phyloP scores from a whole-genome alignment of 2,329 filamentous ascomycete species.

The Dryadomyces quercus-mongolicae region DNA sequence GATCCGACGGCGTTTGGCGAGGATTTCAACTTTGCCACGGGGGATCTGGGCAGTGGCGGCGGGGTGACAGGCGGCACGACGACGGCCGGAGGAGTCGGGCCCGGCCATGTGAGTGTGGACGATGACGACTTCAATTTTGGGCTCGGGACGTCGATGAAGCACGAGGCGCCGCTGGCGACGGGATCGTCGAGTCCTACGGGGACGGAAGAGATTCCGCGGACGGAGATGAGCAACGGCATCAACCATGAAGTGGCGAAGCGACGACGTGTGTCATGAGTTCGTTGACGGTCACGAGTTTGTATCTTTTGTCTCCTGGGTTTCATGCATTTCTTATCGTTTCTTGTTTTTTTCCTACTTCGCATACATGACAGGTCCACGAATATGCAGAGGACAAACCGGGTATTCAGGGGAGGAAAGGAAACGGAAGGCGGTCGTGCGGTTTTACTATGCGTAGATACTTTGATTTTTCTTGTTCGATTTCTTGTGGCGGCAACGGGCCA shows the following conservation, averaged over 20 bases:
- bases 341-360: not conserved
- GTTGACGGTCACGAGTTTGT: too few relatives aligned
- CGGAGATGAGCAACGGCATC: constrained; percentile 7
- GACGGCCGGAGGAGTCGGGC: not conserved
- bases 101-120: constrained; percentile 14
- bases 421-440: too few relatives aligned
- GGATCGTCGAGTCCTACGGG: constrained; percentile 12
- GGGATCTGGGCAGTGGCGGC: constrained; percentile 22
- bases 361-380: not conserved
- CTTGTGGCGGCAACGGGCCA: too few relatives aligned
- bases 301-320: not conserved
- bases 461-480: too few relatives aligned
- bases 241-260: not conserved
- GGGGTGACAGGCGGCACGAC: too few relatives aligned
- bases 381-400: not conserved
- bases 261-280: constrained; percentile 19
- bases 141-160: constrained; percentile 22
- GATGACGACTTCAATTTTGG: constrained; percentile 40
- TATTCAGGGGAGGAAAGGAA: too few relatives aligned
- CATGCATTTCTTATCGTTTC: not conserved
- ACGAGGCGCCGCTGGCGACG: constrained; percentile 15
- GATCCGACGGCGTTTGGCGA: constrained; percentile 30
- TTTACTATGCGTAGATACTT: too few relatives aligned
- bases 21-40: constrained; percentile 35
- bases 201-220: constrained; percentile 11